Evolutionary conservation across 495 filamentous ascomycete species (phyloP).

Genomic region (Amphirosellinia nigrospora): DNA sequence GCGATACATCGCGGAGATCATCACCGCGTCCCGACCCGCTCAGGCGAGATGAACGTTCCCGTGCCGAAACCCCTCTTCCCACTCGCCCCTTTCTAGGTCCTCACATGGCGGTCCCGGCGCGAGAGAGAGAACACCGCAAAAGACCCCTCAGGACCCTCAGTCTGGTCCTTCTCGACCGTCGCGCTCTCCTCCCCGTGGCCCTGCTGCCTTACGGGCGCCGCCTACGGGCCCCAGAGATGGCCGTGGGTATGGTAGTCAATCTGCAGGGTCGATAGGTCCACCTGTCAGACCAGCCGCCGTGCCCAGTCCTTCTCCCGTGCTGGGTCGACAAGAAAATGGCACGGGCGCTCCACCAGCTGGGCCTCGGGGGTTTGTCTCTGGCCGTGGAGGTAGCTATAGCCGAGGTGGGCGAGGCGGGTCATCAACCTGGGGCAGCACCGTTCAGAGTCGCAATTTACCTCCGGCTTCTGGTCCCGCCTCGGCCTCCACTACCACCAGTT

Average conservation of each 20-base stretch:
- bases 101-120: conserved; percentile 29
- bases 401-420: conserved; percentile 48
- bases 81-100: conserved; percentile 41
- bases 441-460: conserved; percentile 43
- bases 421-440: conserved; percentile 40
- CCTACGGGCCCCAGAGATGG: conserved; percentile 53
- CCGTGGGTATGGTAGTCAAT: conserved; percentile 45
- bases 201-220: conserved; percentile 53
- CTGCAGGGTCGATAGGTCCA: conserved; percentile 38
- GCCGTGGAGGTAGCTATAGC: conserved; percentile 43
- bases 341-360: conserved; percentile 50
- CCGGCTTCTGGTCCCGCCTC: conserved; percentile 42
- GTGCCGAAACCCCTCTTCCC: conserved; percentile 45
- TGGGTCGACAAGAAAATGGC: conserved; percentile 42
- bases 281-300: conserved; percentile 40
- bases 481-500: conserved; percentile 34
- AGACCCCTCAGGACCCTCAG: conserved; percentile 34
- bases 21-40: conserved; percentile 49
- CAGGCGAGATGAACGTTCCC: conserved; percentile 51
- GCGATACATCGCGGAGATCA: conserved; percentile 49
- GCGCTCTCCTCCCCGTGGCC: conserved; percentile 54
- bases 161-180: conserved; percentile 26
- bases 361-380: conserved; percentile 53
- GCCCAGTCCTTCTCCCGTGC: conserved; percentile 31
- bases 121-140: conserved; percentile 39